A percentile compares a stretch with the other conserved stretches of the same genome.
These are phyloP conservation scores for Colletotrichum shisoi DNA, from an alignment of 2,329 filamentous ascomycete species.

Conservation along the genomic window DNA sequence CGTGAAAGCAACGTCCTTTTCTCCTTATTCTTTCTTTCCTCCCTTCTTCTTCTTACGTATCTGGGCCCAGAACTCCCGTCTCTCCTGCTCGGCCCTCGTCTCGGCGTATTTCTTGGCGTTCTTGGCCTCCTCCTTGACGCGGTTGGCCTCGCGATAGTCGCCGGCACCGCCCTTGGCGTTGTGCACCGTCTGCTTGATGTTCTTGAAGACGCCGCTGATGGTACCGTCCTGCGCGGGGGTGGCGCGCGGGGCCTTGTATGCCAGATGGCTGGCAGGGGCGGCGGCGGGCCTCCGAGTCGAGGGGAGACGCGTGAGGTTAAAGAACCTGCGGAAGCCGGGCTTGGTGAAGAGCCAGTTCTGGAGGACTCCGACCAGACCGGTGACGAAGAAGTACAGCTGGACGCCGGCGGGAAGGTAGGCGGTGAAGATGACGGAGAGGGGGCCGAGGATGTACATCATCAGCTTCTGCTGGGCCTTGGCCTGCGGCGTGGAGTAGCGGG, in stretches of 20 bases:
- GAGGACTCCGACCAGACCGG: slow-evolving; percentile 46
- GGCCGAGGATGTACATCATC: slow-evolving; percentile 55
- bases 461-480: slow-evolving; percentile 49
- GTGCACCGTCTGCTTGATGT: slow-evolving; percentile 52
- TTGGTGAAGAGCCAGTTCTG: slow-evolving; percentile 52
- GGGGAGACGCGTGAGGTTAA: slow-evolving; percentile 45
- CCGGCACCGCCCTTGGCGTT: slow-evolving; percentile 47
- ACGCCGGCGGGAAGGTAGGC: slow-evolving; percentile 58
- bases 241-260: slow-evolving; percentile 48
- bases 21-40: slow-evolving; percentile 42
- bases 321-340: slow-evolving; percentile 51
- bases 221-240: slow-evolving; percentile 43
- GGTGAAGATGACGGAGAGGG: slow-evolving; percentile 55
- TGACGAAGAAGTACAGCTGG: slow-evolving; percentile 59
- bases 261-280: slow-evolving; percentile 23
- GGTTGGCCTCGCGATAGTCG: slow-evolving; percentile 45
- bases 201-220: slow-evolving; percentile 47
- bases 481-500: slow-evolving; percentile 46
- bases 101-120: slow-evolving; percentile 50
- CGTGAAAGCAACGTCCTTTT: slow-evolving; percentile 31
- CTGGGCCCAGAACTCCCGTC: slow-evolving; percentile 47
- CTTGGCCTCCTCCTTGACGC: slow-evolving; percentile 49
- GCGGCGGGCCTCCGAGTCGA: slow-evolving; percentile 36
- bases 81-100: slow-evolving; percentile 49
- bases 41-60: slow-evolving; percentile 40